phyloP scores from a whole-genome alignment of 441 rosid genomes.

The Bocquillonia castaneifolia region DNA sequence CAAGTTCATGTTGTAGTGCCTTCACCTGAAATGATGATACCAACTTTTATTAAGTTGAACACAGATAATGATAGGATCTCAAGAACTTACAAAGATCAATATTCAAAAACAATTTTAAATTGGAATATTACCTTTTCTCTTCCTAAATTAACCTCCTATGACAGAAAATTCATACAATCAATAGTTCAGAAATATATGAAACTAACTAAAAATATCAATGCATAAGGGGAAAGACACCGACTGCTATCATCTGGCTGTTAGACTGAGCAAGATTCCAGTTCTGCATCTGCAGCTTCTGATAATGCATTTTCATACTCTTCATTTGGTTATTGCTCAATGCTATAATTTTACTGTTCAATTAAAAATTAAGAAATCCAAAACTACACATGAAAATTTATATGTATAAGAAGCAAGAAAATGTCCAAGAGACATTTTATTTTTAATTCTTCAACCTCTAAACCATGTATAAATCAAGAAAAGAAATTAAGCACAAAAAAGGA shows the following conservation, averaged over 20 bases:
- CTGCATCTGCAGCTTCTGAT: conserved; percentile 58
- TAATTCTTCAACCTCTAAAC: background rate
- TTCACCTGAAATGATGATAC: conserved; percentile 34
- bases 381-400: background rate
- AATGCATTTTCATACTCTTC: conserved; percentile 38
- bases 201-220: background rate
- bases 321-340: conserved; percentile 47
- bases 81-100: too few relatives aligned
- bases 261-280: conserved; percentile 63
- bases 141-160: conserved; percentile 60
- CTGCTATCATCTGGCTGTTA: conserved; percentile 56
- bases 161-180: conserved; percentile 5
- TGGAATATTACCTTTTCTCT: conserved; percentile 45
- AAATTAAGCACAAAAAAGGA: conserved; percentile 31
- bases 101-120: too few relatives aligned
- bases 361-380: conserved; percentile 29
- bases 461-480: background rate
- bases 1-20: conserved; percentile 55
- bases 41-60: too few relatives aligned
- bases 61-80: too few relatives aligned
- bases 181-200: conserved; percentile 3
- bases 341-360: conserved; percentile 45
- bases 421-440: background rate
- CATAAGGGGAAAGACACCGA: conserved; percentile 27
- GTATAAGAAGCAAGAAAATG: background rate